Conservation (phyloP, 2,329 filamentous ascomycete genomes). For the Sarocladium strictum region DNA sequence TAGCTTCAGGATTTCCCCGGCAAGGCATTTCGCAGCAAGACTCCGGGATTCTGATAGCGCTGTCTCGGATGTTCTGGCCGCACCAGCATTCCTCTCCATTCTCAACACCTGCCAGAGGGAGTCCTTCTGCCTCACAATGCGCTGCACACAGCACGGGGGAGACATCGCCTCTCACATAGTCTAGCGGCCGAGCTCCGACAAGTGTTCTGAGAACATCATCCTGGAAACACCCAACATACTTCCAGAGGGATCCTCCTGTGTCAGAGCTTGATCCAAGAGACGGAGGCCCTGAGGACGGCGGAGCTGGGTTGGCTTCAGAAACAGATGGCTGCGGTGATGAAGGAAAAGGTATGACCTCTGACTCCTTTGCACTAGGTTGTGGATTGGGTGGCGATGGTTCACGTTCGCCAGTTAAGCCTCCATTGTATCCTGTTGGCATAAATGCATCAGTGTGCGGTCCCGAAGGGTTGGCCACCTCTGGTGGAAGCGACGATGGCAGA, state of each 20-base stretch:
- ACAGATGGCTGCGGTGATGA: background rate
- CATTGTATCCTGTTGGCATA: too few relatives aligned
- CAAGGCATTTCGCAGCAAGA: conserved; percentile 18
- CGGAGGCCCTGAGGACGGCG: too few relatives aligned
- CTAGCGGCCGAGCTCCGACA: conserved; percentile 17
- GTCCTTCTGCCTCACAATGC: conserved; percentile 36
- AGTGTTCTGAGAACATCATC: conserved; percentile 19
- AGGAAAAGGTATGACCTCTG: background rate
- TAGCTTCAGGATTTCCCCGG: conserved; percentile 12
- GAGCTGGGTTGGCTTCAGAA: too few relatives aligned
- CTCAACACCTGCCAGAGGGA: conserved; percentile 42
- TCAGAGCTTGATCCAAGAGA: background rate
- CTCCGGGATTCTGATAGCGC: conserved; percentile 19
- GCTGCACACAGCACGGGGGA: conserved; percentile 42
- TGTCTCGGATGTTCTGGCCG: conserved; percentile 22
- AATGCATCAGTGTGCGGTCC: too few relatives aligned
- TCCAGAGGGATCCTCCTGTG: conserved; percentile 16
- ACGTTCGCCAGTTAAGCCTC: too few relatives aligned
- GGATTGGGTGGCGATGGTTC: background rate
- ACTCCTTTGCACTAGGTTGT: background rate
- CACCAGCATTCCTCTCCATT: conserved; percentile 48
- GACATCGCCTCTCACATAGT: conserved; percentile 30
- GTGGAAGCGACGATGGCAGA: too few relatives aligned
- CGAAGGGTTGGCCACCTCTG: too few relatives aligned
- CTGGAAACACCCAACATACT: conserved; percentile 25